A percentile compares a stretch with the other conserved stretches of the same genome.
phyloP scores from a whole-genome alignment of 2,329 filamentous ascomycete species.

The Fusarium domesticum region DNA sequence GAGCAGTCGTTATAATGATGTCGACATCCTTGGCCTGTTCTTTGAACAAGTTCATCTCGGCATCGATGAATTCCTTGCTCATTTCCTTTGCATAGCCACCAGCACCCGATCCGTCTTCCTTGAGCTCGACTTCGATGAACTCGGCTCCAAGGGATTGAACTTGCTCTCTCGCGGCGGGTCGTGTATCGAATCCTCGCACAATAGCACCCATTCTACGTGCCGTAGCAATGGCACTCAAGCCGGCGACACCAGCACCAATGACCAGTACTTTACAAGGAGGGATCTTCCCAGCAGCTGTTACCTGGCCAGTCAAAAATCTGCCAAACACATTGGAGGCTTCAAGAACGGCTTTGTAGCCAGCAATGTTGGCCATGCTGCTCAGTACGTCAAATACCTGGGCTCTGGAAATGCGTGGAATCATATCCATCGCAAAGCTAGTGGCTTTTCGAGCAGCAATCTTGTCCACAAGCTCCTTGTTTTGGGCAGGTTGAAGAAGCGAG shows the following conservation, averaged over 20 bases:
- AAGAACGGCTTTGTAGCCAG: conserved; percentile 86
- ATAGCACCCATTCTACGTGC: conserved; percentile 84
- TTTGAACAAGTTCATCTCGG: conserved; percentile 89
- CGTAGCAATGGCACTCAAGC: conserved; percentile 82
- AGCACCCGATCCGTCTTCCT: conserved; percentile 80
- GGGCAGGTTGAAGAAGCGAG: conserved; percentile 78
- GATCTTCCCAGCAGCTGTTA: conserved; percentile 86
- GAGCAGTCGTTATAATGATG: conserved; percentile 88
- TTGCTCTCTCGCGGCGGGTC: conserved; percentile 81
- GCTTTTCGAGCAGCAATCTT: conserved; percentile 67
- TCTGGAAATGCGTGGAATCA: conserved; percentile 84
- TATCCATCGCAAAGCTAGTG: conserved; percentile 86
- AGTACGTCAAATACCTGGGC: conserved; percentile 87
- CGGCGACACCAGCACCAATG: conserved; percentile 86
- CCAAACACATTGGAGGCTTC: conserved; percentile 89
- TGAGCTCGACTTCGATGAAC: conserved; percentile 80
- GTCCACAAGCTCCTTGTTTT: conserved; percentile 74
- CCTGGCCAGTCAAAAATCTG: conserved; percentile 82
- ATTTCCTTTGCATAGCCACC: conserved; percentile 92
- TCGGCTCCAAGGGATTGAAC: conserved; percentile 88
- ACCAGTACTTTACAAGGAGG: conserved; percentile 87
- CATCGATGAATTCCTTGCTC: conserved; percentile 90
- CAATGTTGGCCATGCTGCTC: conserved; percentile 92
- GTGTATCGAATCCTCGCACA: conserved; percentile 87
- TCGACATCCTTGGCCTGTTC: conserved; percentile 85